Conservation (phyloP, 2,329 filamentous ascomycete genomes). For the Xylariaceae sp. region DNA sequence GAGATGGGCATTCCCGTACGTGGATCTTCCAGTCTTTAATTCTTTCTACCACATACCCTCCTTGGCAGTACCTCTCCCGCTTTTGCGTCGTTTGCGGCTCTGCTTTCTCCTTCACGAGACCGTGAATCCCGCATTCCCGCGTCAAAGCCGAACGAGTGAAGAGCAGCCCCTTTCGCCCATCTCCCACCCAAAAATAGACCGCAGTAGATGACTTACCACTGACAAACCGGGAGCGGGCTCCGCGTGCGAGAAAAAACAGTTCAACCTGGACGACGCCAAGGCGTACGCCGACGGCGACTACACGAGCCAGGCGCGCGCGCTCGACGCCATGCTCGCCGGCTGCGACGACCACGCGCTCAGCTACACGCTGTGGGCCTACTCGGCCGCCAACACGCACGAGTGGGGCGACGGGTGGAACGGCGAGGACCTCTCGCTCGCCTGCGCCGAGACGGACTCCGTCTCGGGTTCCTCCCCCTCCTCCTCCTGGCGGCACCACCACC, state of each 20-base stretch:
- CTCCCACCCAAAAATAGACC: no score
- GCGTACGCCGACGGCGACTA: constrained; percentile 17
- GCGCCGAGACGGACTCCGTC: constrained; percentile 15
- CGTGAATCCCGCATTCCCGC: no score
- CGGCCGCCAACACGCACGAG: constrained; percentile 14
- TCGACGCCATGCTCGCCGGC: constrained; percentile 14
- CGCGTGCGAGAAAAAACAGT: no score
- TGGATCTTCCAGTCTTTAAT: no score
- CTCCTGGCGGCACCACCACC: constrained; percentile 7
- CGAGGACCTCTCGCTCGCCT: constrained; percentile 18
- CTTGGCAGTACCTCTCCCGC: no score
- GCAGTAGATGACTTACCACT: no score
- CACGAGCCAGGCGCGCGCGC: constrained; percentile 13
- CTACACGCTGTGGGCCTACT: constrained; percentile 16
- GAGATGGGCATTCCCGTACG: constrained; percentile 20
- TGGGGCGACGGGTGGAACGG: constrained; percentile 20
- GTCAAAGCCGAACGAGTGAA: no score
- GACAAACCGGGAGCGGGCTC: no score
- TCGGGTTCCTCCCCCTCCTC: constrained; percentile 6
- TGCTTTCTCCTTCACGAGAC: no score
- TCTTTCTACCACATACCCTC: no score
- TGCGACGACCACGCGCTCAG: constrained; percentile 15
- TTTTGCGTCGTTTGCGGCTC: no score
- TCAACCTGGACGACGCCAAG: constrained; percentile 12
- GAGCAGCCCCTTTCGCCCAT: no score